Evolutionary conservation across 768 basidiomycete genomes (phyloP).

Genomic region (Epithele typhae): DNA sequence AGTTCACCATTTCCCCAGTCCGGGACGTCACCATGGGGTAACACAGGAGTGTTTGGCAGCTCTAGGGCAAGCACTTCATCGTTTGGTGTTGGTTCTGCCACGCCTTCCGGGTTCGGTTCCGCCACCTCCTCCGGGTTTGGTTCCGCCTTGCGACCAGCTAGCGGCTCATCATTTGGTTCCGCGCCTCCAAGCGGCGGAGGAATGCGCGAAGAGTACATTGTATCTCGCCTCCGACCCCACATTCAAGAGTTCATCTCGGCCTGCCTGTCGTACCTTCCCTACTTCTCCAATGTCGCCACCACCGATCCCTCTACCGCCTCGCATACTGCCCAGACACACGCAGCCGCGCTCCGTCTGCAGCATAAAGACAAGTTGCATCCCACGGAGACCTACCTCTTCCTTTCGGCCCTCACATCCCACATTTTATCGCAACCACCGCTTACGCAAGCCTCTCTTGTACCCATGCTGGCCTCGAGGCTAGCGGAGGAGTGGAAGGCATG

Average conservation of each 20-base stretch:
- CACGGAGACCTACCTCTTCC: conserved; percentile 67
- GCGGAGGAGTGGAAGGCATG: conserved; percentile 75
- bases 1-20: conserved; percentile 35
- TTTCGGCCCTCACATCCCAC: conserved; percentile 65
- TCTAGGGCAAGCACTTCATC: conserved; percentile 2
- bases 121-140: conserved; percentile 25
- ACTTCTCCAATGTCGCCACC: conserved; percentile 61
- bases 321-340: conserved; percentile 30
- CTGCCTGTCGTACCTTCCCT: conserved; percentile 78
- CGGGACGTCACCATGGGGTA: conserved; percentile 26
- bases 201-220: conserved; percentile 80
- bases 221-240: conserved; percentile 69
- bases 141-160: conserved; percentile 2
- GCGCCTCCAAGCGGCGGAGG: no score
- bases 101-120: background rate
- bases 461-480: conserved; percentile 59
- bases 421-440: conserved; percentile 65
- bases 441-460: conserved; percentile 53
- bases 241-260: conserved; percentile 74
- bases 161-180: no score
- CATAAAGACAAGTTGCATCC: conserved; percentile 69
- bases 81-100: conserved; percentile 1
- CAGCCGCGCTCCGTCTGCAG: conserved; percentile 42
- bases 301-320: conserved; percentile 25
- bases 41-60: conserved; percentile 10